Evolutionary conservation across 2,329 filamentous ascomycete species (phyloP), one percentile per base, ranked within the genome.

Genomic region (Golovinomyces cichoracearum): DNA sequence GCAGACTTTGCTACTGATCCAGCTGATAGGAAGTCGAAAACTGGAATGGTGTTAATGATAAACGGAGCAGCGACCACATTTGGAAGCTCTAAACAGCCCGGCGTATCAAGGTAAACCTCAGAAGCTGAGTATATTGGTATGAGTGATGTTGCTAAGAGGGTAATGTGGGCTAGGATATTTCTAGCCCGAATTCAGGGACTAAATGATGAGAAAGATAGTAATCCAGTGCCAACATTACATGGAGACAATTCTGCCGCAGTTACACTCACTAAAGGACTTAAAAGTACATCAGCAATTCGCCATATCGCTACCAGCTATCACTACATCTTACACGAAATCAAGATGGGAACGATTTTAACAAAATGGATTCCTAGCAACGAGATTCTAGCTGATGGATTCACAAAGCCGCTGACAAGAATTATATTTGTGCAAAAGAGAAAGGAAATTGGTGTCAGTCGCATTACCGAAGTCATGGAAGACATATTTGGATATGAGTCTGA

Each of bases 271-370:
- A 19, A 33, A 46, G 26, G 44, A 46, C 27, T 46, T 22, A 33
- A 21, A 46, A 46, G 29, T 35, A 46, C 44, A 19, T 46, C 44
- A 46, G 15, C 23, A 31, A 46, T 46, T 19, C n/a, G 29, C n/a
- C 44, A 33, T 35, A 46, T 33, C 21, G 26, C 29, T 22, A 33
- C 29, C 21, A 22, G 13, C 27, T 45, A 45, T 31, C 23, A 45
- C 21, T 25, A 45, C 22, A 45, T 45, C 44, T 25, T 46, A 21
- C 21, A 46, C 27, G 44, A 33, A 33, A n/a, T 46, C 17, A 46
- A 35, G 44, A 46, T 22, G 26, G 42, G 25, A 9, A 31, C 44
- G 7, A 19, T 46, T 31, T 10, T 22, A 35, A 33, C 29, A 46
- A 21, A 33, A n/a, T 46, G 44, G 5, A 19, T 46, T 23, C 40